Percentiles rank a stretch among this genome's conserved stretches.
These are phyloP conservation scores for Rhizophora mangle DNA, from an alignment of 345 rosid genomes.

Conservation along the genomic window DNA sequence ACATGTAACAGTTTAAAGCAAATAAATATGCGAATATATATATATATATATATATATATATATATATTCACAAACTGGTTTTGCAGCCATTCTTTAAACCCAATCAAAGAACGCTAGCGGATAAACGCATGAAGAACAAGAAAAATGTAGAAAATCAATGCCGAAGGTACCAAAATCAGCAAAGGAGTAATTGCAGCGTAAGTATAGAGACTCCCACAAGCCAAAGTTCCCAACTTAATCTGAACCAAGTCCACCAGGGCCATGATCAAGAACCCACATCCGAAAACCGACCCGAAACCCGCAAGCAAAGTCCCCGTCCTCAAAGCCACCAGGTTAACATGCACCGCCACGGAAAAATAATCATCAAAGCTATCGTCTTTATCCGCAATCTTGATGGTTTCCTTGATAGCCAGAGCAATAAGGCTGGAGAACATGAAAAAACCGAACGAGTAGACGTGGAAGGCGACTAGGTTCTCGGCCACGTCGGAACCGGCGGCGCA, in stretches of 20 bases:
- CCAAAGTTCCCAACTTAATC: constrained; percentile 70
- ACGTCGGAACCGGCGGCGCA: constrained; percentile 37
- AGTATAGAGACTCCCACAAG: constrained; percentile 48
- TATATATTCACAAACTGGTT: too few species aligned
- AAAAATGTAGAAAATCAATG: constrained; percentile 48
- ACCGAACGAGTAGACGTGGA: constrained; percentile 83
- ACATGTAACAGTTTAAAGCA: too few species aligned
- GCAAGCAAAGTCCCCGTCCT: constrained; percentile 56
- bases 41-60: too few species aligned
- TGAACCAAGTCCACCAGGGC: constrained; percentile 71
- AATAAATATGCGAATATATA: too few species aligned
- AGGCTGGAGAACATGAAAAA: constrained; percentile 84
- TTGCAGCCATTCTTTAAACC: too few species aligned
- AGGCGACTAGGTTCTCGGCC: constrained; percentile 50
- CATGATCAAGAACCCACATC: constrained; percentile 77
- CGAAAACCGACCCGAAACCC: constrained; percentile 61
- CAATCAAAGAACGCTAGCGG: constrained; percentile 33
- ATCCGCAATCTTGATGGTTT: constrained; percentile 42
- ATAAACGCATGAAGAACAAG: constrained; percentile 61
- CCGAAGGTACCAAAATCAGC: constrained; percentile 65
- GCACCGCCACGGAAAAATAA: constrained; percentile 19
- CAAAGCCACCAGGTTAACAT: constrained; percentile 45
- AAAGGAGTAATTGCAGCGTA: constrained; percentile 63
- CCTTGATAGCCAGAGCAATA: constrained; percentile 66
- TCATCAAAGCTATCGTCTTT: constrained; percentile 7